phyloP scores from a whole-genome alignment of 2,329 filamentous ascomycete genomes.

The Canariomyces notabilis region DNA sequence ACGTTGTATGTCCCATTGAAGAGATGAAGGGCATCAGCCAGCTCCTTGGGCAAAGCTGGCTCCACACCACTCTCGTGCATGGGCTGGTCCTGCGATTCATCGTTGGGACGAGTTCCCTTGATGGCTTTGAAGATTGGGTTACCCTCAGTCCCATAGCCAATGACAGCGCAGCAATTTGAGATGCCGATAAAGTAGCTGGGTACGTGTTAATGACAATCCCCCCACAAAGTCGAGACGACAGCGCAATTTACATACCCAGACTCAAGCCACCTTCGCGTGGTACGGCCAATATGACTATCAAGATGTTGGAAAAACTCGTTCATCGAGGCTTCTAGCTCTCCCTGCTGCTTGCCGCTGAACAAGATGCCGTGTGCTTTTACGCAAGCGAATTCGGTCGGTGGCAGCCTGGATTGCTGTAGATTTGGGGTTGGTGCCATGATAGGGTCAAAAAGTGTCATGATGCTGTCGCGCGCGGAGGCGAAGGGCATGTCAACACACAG shows the following conservation, averaged over 20 bases:
- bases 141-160: constrained; percentile 48
- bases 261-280: constrained; percentile 48
- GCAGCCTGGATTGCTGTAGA: constrained; percentile 34
- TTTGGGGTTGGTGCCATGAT: constrained; percentile 35
- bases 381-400: constrained; percentile 52
- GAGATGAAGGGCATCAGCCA: constrained; percentile 31
- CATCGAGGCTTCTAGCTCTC: constrained; percentile 42
- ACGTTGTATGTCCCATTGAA: constrained; percentile 41
- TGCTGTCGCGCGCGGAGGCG: constrained; percentile 60
- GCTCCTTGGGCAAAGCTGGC: constrained; percentile 21
- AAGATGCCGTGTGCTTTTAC: constrained; percentile 61
- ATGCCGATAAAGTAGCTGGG: constrained; percentile 51
- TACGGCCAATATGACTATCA: constrained; percentile 51
- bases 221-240: not conserved
- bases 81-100: constrained; percentile 22
- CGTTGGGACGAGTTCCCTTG: constrained; percentile 15
- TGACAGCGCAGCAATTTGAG: constrained; percentile 47
- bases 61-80: constrained; percentile 13
- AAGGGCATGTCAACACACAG: constrained; percentile 66
- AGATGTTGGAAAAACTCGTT: constrained; percentile 49
- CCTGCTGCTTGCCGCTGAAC: constrained; percentile 48
- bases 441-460: constrained; percentile 64
- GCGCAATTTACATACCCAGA: constrained; percentile 30
- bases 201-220: not conserved
- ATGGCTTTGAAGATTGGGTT: constrained; percentile 43